Base-by-base conservation (phyloP, 2,329 filamentous ascomycete species). In the Hymenoscyphus infarciens region DNA sequence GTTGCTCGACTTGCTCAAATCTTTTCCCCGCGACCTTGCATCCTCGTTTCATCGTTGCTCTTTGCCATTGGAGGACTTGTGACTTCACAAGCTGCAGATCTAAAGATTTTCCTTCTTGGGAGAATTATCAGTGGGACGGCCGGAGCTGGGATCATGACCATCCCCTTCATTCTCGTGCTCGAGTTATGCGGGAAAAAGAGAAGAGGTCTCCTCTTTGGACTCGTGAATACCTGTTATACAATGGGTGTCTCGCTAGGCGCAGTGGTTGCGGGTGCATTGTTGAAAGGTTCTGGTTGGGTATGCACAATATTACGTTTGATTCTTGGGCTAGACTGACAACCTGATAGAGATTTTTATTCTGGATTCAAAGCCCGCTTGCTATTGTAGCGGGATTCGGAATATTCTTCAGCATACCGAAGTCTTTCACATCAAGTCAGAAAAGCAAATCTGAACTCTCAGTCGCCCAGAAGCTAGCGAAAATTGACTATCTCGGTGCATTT, bases 401-500 rank as follows among this genome's bases (percentile, higher is more conserved):
- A 1, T 87, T 87, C 62, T 75, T 89, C 27, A 85, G 85, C 59
- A 85, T 95, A 19, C 90, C 91, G 60, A 68, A 77, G 63, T 61
- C 72, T 60, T 77, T 76, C 58, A 72, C 67, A 19, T 70, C 69
- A 11, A 67, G 70, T 1, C 54, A 74, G n/a, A 77, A 77, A 65
- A 71, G 73, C 63, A 73, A 66, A 60, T 66, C 61, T 64, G 75
- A 76, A 56, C 57, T 45, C n/a, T 77, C 80, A 42, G 69, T 81
- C 42, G 63, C 74, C 58, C 71, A 81, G 33, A 90, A 87, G 69
- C 77, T 94, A 11, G 81, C 80, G 3, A 78, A 80, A 1, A 85
- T 96, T 61, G 92, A 96, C 75, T 95, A 94, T 69, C 78, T 87
- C 0, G 91, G 91, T 3, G 88, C 89, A 6, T 42, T 84, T 0